Percentiles rank a stretch among this genome's conserved stretches.
These are phyloP conservation scores for Metrosideros polymorpha DNA, from an alignment of 441 rosid genomes.

Conservation along the genomic window DNA sequence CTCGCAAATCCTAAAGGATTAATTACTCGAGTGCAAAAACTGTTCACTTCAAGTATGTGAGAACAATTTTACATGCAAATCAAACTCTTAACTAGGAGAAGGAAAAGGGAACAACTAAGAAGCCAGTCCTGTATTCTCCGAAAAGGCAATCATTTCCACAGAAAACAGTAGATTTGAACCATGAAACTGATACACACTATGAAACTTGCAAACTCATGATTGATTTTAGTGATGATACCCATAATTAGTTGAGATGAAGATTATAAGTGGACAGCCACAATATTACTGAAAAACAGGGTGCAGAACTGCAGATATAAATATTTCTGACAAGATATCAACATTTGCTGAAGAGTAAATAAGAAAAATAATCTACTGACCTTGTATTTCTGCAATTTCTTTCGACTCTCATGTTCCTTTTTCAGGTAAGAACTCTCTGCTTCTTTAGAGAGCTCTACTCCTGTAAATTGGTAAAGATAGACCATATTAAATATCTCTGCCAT, in stretches of 20 bases:
- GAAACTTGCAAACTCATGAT: background rate
- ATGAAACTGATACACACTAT: background rate
- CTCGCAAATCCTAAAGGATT: background rate
- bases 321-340: constrained; percentile 36
- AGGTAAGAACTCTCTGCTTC: constrained; percentile 49
- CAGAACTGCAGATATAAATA: background rate
- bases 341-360: constrained; percentile 30
- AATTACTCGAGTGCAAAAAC: background rate
- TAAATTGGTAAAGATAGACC: background rate
- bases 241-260: background rate
- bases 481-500: background rate
- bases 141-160: background rate
- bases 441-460: constrained; percentile 32
- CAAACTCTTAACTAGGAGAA: background rate
- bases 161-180: background rate
- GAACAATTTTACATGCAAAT: background rate
- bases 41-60: background rate
- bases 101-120: background rate
- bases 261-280: background rate
- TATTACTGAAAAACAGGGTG: background rate
- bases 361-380: constrained; percentile 39
- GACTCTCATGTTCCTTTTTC: constrained; percentile 50
- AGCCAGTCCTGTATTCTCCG: background rate
- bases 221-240: background rate
- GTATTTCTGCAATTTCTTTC: constrained; percentile 47